Evolutionary conservation across 164 flowering plant species (phyloP).

Genomic region (Santalum album): DNA sequence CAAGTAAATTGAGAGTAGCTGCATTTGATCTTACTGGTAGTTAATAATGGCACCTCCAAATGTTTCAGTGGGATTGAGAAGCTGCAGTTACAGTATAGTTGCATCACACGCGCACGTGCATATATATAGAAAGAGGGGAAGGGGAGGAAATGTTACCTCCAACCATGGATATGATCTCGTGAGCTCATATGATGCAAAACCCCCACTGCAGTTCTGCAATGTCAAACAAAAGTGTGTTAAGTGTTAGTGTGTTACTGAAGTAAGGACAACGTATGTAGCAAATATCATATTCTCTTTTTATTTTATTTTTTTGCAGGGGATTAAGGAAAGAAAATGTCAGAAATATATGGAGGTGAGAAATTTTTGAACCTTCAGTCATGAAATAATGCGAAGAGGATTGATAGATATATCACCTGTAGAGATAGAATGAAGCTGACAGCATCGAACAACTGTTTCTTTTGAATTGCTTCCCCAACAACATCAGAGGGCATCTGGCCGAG

Average conservation of each 20-base stretch:
- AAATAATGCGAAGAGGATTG: too few species aligned
- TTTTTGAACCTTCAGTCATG: too few species aligned
- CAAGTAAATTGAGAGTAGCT: too few species aligned
- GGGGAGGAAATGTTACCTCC: constrained; percentile 18
- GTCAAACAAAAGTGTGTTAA: too few species aligned
- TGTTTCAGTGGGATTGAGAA: constrained; percentile 42
- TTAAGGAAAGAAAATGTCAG: too few species aligned
- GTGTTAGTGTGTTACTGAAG: too few species aligned
- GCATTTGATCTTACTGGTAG: constrained; percentile 45
- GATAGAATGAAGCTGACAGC: constrained; percentile 5
- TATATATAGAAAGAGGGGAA: background rate
- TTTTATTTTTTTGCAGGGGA: too few species aligned
- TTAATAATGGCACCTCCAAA: constrained; percentile 44
- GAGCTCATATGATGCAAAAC: constrained; percentile 54
- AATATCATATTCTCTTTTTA: too few species aligned
- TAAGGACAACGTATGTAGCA: too few species aligned
- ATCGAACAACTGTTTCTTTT: constrained; percentile 1
- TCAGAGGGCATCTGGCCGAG: constrained; percentile 1
- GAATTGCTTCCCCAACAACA: constrained; percentile 5
- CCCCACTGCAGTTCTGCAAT: constrained; percentile 40
- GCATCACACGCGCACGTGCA: background rate
- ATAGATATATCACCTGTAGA: constrained; percentile 2
- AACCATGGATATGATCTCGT: constrained; percentile 50
- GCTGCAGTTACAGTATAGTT: constrained; percentile 11
- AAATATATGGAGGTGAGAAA: too few species aligned